Base-by-base conservation (phyloP, 495 filamentous ascomycete genomes). In the Neurospora sp. region DNA sequence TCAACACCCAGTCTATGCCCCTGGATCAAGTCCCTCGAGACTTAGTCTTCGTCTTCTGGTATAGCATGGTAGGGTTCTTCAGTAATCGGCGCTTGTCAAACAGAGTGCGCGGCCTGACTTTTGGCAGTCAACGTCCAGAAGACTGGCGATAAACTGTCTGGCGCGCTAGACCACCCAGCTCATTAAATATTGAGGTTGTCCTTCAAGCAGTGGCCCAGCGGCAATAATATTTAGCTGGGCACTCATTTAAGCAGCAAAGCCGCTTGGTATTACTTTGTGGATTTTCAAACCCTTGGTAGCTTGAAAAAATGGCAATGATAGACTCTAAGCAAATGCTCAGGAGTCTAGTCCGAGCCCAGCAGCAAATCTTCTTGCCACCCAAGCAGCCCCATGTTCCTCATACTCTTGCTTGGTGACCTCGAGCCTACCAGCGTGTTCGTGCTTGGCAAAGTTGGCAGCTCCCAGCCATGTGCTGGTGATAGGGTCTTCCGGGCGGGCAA, bases 361-460 rank as follows among this genome's bases (percentile, higher is more conserved):
- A 3, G 84, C 77, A 71, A 98, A 97, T 78, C 90, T 92, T 74
- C 89, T 89, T 40, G 87, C 88, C 31, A 91, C 86, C 93, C 93
- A 98, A 31, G 83, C 86, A 71, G 89, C 89, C 36, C 96, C 96
- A 79, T 93, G 80, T 81, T 99, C 96, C 70, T 93, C 89, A 81
- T 98, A 98, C 78, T 99, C 94, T 72, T 92, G 87, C 74, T 93
- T 92, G 7, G 92, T 94, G 17, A 98, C 92, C 0, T 89, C 87
- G 13, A 93, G 82, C 45, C 84, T 83, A 73, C 88, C 84, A 69
- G 94, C 76, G 43, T 90, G 86, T 71, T 85, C 86, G 78, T 96
- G 89, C 39, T 80, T 86, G 2, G 93, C 94, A 70, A 97, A 84
- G 43, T 88, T 87, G 34, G 91, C 91, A 19, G 91, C 96, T 21